These are phyloP conservation scores for Myxozyma neglecta DNA, from an alignment of 805 yeast species.

Conservation along the genomic window DNA sequence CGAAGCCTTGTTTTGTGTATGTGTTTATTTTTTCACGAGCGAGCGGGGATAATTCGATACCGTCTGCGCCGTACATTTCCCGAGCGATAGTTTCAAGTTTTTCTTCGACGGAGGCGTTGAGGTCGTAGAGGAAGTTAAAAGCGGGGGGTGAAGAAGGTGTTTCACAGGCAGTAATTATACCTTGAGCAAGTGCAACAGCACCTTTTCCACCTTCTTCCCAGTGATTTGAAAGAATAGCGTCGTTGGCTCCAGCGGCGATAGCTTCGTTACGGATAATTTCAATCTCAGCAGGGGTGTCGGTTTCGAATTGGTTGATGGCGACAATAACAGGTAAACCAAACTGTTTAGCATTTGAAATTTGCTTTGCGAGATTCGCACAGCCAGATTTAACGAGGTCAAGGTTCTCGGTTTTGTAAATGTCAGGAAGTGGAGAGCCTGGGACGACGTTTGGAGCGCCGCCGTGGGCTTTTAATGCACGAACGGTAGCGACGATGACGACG, in stretches of 20 bases:
- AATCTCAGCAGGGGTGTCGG: constrained; percentile 80
- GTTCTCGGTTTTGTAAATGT: constrained; percentile 76
- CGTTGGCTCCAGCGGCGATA: constrained; percentile 82
- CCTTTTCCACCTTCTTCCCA: constrained; percentile 97
- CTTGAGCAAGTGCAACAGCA: constrained; percentile 76
- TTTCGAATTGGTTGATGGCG: constrained; percentile 83
- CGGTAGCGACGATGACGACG: constrained; percentile 92
- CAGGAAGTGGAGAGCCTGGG: constrained; percentile 85
- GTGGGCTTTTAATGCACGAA: constrained; percentile 90
- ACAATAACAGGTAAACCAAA: constrained; percentile 92
- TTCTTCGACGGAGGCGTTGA: constrained; percentile 67
- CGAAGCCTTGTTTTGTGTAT: constrained; percentile 84
- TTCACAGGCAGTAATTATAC: constrained; percentile 69
- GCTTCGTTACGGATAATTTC: constrained; percentile 78
- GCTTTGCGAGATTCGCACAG: constrained; percentile 85
- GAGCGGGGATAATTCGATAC: constrained; percentile 74
- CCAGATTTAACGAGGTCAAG: constrained; percentile 75
- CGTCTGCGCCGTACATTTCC: constrained; percentile 91
- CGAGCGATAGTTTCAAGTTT: constrained; percentile 77
- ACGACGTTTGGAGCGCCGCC: constrained; percentile 98
- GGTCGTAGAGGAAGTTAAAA: constrained; percentile 67
- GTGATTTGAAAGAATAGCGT: constrained; percentile 86
- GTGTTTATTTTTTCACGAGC: constrained; percentile 79
- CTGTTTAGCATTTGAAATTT: constrained; percentile 77
- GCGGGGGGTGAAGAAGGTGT: constrained; percentile 44